These are phyloP conservation scores for Earliella scabrosa DNA, from an alignment of 1,284 basidiomycete species.

Conservation along the genomic window DNA sequence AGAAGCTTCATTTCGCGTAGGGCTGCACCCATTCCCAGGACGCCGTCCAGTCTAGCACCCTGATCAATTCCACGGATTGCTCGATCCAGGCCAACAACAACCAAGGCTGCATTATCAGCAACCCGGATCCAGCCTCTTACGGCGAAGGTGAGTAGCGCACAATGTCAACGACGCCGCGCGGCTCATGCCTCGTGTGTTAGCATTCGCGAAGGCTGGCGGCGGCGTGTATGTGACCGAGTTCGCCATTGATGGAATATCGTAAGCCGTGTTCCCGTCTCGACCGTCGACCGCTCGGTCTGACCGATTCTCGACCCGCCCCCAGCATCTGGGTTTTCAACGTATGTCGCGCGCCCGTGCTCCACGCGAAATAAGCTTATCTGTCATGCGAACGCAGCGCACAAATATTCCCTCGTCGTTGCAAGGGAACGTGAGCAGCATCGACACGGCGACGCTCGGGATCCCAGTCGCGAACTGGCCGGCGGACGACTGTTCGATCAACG, in stretches of 20 bases:
- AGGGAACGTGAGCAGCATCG: slow-evolving; percentile 57
- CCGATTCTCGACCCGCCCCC: slow-evolving; percentile 4
- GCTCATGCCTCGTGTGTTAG: slow-evolving; percentile 25
- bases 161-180: slow-evolving; percentile 1
- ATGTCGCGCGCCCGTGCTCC: slow-evolving; percentile 25
- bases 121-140: slow-evolving; percentile 58
- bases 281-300: slow-evolving; percentile 1
- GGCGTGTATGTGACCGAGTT: slow-evolving; percentile 78
- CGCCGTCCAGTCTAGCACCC: slow-evolving; percentile 52
- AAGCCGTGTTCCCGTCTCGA: slow-evolving; percentile 26
- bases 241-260: slow-evolving; percentile 67
- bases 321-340: slow-evolving; percentile 80
- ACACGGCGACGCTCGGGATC: slow-evolving; percentile 66
- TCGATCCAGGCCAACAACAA: slow-evolving; percentile 56
- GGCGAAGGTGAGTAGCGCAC: slow-evolving; percentile 42
- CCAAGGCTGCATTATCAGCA: slow-evolving; percentile 64
- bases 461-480: slow-evolving; percentile 73
- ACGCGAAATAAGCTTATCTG: slow-evolving; percentile 5
- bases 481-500: slow-evolving; percentile 58
- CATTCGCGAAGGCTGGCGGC: slow-evolving; percentile 66
- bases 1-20: slow-evolving; percentile 24
- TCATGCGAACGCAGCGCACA: slow-evolving; percentile 43
- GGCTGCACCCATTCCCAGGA: slow-evolving; percentile 57
- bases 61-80: slow-evolving; percentile 66
- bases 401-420: slow-evolving; percentile 60